Base-by-base conservation (phyloP, 148 eudicot genomes). In the Beta vulgaris region DNA sequence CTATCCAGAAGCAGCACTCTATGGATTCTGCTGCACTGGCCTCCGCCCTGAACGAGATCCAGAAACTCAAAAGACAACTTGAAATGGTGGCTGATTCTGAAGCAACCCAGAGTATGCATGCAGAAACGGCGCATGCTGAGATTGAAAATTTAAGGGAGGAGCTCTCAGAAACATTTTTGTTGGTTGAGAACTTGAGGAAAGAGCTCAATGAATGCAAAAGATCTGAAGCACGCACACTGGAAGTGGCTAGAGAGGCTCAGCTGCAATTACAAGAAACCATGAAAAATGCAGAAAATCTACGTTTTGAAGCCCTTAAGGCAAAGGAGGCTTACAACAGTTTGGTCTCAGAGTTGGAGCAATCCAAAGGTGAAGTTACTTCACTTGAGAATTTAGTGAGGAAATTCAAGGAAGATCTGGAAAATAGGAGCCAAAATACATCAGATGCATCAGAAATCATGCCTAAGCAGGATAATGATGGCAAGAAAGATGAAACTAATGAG, bases 1-100 rank as follows among this genome's bases (percentile, higher is more conserved):
- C 93, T 67, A 67, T 89, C 53, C 93, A 91, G 62, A 87, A 87
- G 65, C 97, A 95, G 58, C 86, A 90, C 81, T 82, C 89, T 0
- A 81, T 89, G 85, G 96, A 95, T 82, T 82, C 93, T 48, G 77
- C 87, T 64, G 91, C 94, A 21, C 76, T 93, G 60, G 73, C 92
- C 31, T 82, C 97, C 60, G 86, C 92, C 39, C 79, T 86, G 76
- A 84, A 88, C 43, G 98, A 93, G 76, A 77, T 91, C 51, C 91
- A 89, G 80, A 91, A 79, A 77, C 93, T 93, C 55, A 91, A 88
- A 78, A 73, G 72, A 55, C 93, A 93, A 76, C 84, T 90, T 43
- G 90, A 88, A 65, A 76, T 75, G 71, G 80, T 85, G 82, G 73
- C 83, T 8, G 86, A 88, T 42, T 90, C 91, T 40, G 91, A 88